phyloP scores from a whole-genome alignment of 129 eudicot genomes.

The Solidago caesia region DNA sequence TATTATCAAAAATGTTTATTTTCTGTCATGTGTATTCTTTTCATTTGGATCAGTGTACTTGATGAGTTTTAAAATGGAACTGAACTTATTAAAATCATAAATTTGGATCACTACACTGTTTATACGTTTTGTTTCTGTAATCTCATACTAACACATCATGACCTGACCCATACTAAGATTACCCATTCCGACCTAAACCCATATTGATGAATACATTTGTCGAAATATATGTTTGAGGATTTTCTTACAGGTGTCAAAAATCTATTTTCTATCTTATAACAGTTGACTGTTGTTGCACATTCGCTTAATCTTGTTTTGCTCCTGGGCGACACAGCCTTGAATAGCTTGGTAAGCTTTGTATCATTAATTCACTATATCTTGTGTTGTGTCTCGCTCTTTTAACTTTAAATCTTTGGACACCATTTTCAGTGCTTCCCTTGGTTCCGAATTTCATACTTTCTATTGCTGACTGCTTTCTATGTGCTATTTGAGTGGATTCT shows the following conservation, averaged over 20 bases:
- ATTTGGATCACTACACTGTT: too few relatives aligned
- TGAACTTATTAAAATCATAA: too few relatives aligned
- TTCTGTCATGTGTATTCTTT: too few relatives aligned
- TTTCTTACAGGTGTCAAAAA: constrained; percentile 2
- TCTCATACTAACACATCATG: too few relatives aligned
- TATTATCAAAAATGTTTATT: too few relatives aligned
- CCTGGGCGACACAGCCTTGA: constrained; percentile 74
- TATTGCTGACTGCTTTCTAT: constrained; percentile 59
- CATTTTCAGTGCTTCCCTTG: constrained; percentile 67
- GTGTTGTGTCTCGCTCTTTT: not conserved
- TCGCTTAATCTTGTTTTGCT: constrained; percentile 62
- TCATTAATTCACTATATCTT: not conserved
- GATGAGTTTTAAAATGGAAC: too few relatives aligned
- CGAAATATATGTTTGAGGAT: not conserved
- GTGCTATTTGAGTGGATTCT: constrained; percentile 80
- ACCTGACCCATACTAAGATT: too few relatives aligned
- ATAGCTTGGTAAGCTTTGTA: constrained; percentile 56
- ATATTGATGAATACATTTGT: not conserved
- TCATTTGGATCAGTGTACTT: too few relatives aligned
- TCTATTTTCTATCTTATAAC: constrained; percentile 20
- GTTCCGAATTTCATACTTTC: constrained; percentile 71
- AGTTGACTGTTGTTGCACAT: constrained; percentile 74
- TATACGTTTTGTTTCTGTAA: too few relatives aligned
- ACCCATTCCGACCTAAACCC: too few relatives aligned
- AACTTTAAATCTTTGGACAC: not conserved